A percentile compares a stretch with the other conserved stretches of the same genome.
Evolutionary conservation across 2,329 filamentous ascomycete genomes (phyloP).

Genomic region (Allantophomopsis lycopodina): DNA sequence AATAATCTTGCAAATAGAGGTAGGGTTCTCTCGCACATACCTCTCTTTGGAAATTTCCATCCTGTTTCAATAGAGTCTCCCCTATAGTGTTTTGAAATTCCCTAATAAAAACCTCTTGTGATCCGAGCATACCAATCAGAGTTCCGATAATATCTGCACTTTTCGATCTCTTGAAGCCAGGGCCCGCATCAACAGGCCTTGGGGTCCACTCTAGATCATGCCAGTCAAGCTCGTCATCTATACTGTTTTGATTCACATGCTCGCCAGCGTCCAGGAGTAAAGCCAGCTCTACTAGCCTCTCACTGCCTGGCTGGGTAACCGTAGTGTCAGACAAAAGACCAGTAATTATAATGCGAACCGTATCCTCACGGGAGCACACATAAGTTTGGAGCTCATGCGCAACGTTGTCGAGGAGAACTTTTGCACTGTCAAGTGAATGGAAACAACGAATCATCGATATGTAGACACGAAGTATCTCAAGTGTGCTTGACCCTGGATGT

Average conservation of each 20-base stretch:
- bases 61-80: constrained; percentile 58
- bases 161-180: constrained; percentile 81
- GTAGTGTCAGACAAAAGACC: constrained; percentile 51
- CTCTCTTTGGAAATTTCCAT: constrained; percentile 62
- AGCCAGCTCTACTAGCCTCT: constrained; percentile 52
- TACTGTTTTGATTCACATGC: constrained; percentile 33
- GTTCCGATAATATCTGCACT: constrained; percentile 87
- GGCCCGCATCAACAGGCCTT: constrained; percentile 82
- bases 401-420: constrained; percentile 63
- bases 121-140: constrained; percentile 75
- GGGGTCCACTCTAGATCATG: constrained; percentile 89
- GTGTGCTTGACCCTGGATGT: constrained; percentile 63
- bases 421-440: constrained; percentile 61
- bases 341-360: constrained; percentile 63
- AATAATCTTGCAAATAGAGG: constrained; percentile 1
- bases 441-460: constrained; percentile 70
- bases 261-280: constrained; percentile 37
- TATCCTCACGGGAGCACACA: constrained; percentile 63
- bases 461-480: constrained; percentile 64
- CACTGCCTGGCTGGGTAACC: constrained; percentile 22
- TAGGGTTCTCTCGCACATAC: constrained; percentile 7
- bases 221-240: constrained; percentile 70
- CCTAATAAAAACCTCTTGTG: constrained; percentile 84
- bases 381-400: constrained; percentile 63
- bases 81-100: constrained; percentile 86